These are phyloP conservation scores for Aspergillus unguis DNA, from an alignment of 2,329 filamentous ascomycete species.

Conservation along the genomic window DNA sequence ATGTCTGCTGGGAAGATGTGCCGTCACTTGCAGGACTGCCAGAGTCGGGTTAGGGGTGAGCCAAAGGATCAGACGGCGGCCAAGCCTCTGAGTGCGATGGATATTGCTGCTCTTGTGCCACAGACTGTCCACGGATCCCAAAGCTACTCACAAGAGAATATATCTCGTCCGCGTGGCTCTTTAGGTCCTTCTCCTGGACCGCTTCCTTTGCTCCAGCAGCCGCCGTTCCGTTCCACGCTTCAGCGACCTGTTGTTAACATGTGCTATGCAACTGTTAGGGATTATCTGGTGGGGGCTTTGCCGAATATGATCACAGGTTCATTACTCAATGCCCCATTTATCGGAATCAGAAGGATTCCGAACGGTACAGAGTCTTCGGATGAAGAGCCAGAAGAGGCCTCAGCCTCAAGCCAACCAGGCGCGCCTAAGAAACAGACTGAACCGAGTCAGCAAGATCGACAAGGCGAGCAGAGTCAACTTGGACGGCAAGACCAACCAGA, in stretches of 20 bases:
- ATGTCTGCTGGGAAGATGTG: too few species aligned
- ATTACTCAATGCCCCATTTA: too few species aligned
- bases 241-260: slow-evolving; percentile 23
- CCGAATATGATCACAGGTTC: too few species aligned
- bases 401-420: too few species aligned
- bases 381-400: too few species aligned
- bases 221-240: slow-evolving; percentile 17
- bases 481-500: not conserved
- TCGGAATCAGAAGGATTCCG: too few species aligned
- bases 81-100: not conserved
- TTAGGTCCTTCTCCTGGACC: too few species aligned
- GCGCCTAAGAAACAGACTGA: not conserved
- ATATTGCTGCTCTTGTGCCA: slow-evolving; percentile 1
- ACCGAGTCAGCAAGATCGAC: not conserved
- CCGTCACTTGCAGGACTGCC: too few species aligned
- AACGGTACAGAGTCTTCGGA: too few species aligned
- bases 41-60: too few species aligned
- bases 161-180: too few species aligned
- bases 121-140: not conserved
- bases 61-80: not conserved
- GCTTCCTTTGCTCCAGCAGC: slow-evolving; percentile 11
- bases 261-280: slow-evolving; percentile 6
- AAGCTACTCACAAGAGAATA: too few species aligned
- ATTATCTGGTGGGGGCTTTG: slow-evolving; percentile 9
- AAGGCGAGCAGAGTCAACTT: not conserved